Conservation (phyloP, 2,329 filamentous ascomycete species). For the Colletotrichum lini region DNA sequence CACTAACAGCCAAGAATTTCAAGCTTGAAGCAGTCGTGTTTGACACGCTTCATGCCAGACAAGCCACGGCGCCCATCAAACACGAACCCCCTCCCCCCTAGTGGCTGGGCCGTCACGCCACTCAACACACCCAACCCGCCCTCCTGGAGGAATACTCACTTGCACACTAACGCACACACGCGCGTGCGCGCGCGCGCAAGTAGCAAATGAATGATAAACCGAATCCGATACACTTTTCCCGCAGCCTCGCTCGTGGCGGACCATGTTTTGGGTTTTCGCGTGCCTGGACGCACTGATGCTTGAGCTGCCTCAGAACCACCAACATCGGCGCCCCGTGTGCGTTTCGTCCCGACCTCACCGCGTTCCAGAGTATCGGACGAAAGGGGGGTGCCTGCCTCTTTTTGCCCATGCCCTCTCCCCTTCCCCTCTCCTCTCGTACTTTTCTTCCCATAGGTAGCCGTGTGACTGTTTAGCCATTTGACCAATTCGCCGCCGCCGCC, state of each 20-base stretch:
- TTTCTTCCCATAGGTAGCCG: no score
- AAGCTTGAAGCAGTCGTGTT: background rate
- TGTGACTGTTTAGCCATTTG: no score
- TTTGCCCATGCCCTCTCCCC: background rate
- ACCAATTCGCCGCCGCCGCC: no score
- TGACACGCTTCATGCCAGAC: slow-evolving; percentile 1
- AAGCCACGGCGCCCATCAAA: slow-evolving; percentile 18
- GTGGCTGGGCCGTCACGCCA: background rate
- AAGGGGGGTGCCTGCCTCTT: no score
- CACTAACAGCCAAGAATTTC: background rate
- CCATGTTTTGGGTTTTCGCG: slow-evolving; percentile 9
- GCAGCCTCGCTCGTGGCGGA: background rate
- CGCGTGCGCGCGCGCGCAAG: no score
- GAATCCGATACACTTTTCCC: background rate
- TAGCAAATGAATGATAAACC: background rate
- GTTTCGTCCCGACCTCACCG: slow-evolving; percentile 7
- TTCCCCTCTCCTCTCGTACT: background rate
- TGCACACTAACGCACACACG: no score
- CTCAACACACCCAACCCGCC: background rate
- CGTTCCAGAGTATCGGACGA: slow-evolving; percentile 4
- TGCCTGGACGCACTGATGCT: slow-evolving; percentile 16
- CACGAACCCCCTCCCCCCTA: no score
- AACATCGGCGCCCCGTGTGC: background rate
- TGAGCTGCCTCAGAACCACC: slow-evolving; percentile 11
- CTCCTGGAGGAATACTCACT: background rate